Conservation (phyloP, 768 basidiomycete species). For the Leccinellum albellum region DNA sequence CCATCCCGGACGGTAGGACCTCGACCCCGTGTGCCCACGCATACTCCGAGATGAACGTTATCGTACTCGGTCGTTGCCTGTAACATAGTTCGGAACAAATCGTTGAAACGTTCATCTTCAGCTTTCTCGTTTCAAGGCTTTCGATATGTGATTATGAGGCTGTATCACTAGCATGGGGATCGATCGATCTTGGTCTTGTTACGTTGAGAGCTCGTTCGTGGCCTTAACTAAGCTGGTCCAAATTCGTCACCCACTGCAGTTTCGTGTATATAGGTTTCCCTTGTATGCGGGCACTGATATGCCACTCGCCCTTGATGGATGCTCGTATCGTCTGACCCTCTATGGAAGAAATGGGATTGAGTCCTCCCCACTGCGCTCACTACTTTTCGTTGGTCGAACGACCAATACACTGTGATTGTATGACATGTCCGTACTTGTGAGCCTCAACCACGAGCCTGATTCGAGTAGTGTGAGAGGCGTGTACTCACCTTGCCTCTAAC, state of each 20-base stretch:
- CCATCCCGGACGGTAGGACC: not conserved
- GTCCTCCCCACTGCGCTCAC: not conserved
- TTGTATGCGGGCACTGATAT: not conserved
- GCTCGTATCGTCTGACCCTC: not conserved
- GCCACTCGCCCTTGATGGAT: not conserved
- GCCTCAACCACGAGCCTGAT: not conserved
- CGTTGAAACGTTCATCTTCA: no score
- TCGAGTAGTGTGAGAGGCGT: not conserved
- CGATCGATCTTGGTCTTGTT: no score
- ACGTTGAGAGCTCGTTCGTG: no score
- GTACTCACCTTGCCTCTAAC: not conserved
- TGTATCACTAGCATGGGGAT: no score
- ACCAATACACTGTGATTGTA: not conserved
- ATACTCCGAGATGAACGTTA: not conserved
- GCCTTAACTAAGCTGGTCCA: no score
- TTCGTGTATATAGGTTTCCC: no score
- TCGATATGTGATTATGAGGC: no score
- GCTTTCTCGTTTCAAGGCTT: no score
- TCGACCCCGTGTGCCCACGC: not conserved
- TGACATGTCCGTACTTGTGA: not conserved
- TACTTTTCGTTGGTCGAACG: not conserved
- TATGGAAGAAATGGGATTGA: not conserved
- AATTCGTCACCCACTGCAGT: no score
- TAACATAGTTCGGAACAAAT: no score
- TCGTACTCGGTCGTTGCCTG: no score